phyloP scores from a whole-genome alignment of 2,329 filamentous ascomycete species.

The Fusarium coffeatum region DNA sequence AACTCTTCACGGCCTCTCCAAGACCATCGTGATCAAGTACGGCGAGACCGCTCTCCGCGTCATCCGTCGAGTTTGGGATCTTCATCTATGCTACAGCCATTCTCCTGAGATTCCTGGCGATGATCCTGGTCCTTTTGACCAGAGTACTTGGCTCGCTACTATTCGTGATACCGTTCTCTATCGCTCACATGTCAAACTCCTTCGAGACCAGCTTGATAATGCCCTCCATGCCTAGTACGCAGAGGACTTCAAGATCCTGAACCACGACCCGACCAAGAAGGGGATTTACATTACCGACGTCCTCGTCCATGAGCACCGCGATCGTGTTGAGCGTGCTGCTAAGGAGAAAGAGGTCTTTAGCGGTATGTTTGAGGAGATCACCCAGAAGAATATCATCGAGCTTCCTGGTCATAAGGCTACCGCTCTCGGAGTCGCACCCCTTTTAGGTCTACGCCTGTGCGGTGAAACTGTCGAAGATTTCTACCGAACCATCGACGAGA shows the following conservation, averaged over 20 bases:
- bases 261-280: background rate
- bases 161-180: conserved; percentile 23
- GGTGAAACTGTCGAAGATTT: conserved; percentile 24
- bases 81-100: conserved; percentile 32
- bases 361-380: conserved; percentile 22
- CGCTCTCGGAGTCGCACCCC: conserved; percentile 8
- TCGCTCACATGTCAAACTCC: conserved; percentile 29
- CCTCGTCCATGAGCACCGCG: conserved; percentile 22
- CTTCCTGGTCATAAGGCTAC: conserved; percentile 16
- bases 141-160: conserved; percentile 17
- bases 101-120: conserved; percentile 23
- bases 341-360: conserved; percentile 26
- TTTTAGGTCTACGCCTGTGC: conserved; percentile 21
- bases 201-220: conserved; percentile 23
- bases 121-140: conserved; percentile 10
- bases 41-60: conserved; percentile 37
- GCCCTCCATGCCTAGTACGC: conserved; percentile 38
- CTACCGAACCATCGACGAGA: conserved; percentile 7
- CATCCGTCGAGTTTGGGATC: conserved; percentile 36
- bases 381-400: background rate
- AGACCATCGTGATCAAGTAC: conserved; percentile 32
- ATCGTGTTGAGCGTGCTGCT: conserved; percentile 21
- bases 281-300: conserved; percentile 26
- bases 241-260: conserved; percentile 29
- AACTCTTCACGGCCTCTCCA: conserved; percentile 35